phyloP scores from a whole-genome alignment of 768 basidiomycete species.

The Tremella mesenterica region DNA sequence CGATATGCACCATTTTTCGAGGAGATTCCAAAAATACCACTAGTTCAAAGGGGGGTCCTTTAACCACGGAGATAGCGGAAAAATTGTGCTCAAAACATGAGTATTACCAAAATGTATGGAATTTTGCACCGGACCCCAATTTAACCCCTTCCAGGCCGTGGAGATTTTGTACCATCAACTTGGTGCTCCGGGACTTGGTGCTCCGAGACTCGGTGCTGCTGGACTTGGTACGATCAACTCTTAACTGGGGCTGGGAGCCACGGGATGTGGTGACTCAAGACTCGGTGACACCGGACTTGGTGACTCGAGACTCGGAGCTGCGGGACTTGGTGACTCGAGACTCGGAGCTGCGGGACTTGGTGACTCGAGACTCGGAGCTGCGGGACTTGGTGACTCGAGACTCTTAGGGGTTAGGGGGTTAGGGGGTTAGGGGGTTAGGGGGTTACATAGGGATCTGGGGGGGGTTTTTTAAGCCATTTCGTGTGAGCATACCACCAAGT shows the following conservation, averaged over 20 bases:
- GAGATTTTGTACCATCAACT: conserved; percentile 14
- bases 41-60: not conserved
- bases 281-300: too few relatives aligned
- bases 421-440: conserved; percentile 48
- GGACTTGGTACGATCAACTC: conserved; percentile 17
- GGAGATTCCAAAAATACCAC: too few relatives aligned
- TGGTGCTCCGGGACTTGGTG: conserved; percentile 15
- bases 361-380: too few relatives aligned
- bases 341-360: too few relatives aligned
- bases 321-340: too few relatives aligned
- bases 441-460: conserved; percentile 44
- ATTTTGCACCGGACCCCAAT: conserved; percentile 10
- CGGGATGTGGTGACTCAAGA: too few relatives aligned
- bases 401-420: conserved; percentile 49
- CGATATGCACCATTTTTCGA: not conserved
- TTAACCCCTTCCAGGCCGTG: conserved; percentile 19
- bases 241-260: conserved; percentile 25
- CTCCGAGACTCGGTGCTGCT: conserved; percentile 21
- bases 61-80: not conserved
- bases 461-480: conserved; percentile 13
- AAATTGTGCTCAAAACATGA: not conserved
- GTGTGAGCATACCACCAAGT: conserved; percentile 15
- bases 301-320: too few relatives aligned
- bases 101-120: conserved; percentile 1
- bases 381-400: too few relatives aligned